Percentiles rank a stretch among this genome's conserved stretches.
Conservation (phyloP, 2,329 filamentous ascomycete species). For the Xylariaceae sp. region DNA sequence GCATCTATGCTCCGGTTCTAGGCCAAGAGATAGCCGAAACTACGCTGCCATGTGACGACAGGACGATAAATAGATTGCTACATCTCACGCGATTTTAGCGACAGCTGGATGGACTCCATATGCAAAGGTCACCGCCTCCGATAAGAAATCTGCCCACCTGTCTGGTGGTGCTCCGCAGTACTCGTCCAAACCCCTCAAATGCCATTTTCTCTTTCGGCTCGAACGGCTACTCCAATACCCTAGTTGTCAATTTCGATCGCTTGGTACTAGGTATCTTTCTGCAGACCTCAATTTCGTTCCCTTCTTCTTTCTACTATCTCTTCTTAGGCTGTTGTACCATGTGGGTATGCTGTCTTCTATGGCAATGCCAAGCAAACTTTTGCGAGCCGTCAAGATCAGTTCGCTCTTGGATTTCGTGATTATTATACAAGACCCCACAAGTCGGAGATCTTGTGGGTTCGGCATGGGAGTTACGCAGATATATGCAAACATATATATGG, state of each 20-base stretch:
- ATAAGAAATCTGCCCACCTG: background rate
- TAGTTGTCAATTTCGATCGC: background rate
- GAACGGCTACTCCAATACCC: background rate
- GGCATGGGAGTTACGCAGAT: background rate
- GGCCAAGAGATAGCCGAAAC: slow-evolving; percentile 3
- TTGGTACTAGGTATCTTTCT: background rate
- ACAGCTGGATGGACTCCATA: background rate
- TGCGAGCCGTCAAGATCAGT: background rate
- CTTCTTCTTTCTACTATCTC: background rate
- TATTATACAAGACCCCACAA: background rate
- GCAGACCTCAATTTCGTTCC: background rate
- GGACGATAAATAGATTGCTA: background rate
- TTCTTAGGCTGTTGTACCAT: too few species aligned
- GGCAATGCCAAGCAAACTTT: background rate
- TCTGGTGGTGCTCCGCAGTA: background rate
- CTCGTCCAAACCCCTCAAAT: background rate
- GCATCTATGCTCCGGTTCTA: background rate
- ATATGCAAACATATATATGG: background rate
- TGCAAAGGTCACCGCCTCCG: background rate
- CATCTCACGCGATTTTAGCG: background rate
- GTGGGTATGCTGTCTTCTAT: background rate
- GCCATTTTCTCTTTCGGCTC: background rate
- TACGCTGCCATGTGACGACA: background rate
- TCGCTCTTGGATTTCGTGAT: background rate
- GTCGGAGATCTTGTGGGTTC: background rate